phyloP scores from a whole-genome alignment of 176 grass and related monocot genomes.

The Bonia amplexicaulis region DNA sequence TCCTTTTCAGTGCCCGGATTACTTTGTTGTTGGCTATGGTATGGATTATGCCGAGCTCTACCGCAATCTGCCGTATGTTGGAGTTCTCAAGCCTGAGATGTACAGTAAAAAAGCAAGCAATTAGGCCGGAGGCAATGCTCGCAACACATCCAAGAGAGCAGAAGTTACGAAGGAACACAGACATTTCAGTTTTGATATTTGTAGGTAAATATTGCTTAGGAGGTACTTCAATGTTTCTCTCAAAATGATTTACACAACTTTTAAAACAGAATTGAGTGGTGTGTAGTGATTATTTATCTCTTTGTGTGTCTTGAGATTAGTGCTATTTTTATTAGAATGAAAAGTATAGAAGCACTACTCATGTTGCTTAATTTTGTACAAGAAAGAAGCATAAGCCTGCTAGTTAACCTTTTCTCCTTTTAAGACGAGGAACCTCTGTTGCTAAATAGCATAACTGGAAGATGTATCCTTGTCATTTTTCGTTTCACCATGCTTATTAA shows the following conservation, averaged over 20 bases:
- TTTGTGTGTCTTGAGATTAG: no score
- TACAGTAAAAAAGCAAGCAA: conserved; percentile 52
- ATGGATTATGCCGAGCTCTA: conserved; percentile 90
- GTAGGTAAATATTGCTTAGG: not conserved
- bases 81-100: conserved; percentile 74
- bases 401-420: not conserved
- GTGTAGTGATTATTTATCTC: no score
- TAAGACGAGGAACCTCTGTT: not conserved
- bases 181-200: not conserved
- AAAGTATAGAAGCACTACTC: no score
- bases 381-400: conserved; percentile 10
- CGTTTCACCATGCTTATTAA: no score
- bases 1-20: conserved; percentile 79
- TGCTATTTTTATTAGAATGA: no score
- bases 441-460: not conserved
- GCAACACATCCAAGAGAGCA: not conserved
- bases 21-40: conserved; percentile 92
- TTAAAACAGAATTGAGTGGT: no score
- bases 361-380: not conserved
- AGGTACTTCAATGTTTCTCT: no score
- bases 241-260: no score
- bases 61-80: conserved; percentile 78
- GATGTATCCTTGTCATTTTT: not conserved
- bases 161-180: not conserved
- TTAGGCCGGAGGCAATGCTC: conserved; percentile 9